These are phyloP conservation scores for Pythium guiyangense DNA, from an alignment of 352 stramenopile species.

Conservation along the genomic window DNA sequence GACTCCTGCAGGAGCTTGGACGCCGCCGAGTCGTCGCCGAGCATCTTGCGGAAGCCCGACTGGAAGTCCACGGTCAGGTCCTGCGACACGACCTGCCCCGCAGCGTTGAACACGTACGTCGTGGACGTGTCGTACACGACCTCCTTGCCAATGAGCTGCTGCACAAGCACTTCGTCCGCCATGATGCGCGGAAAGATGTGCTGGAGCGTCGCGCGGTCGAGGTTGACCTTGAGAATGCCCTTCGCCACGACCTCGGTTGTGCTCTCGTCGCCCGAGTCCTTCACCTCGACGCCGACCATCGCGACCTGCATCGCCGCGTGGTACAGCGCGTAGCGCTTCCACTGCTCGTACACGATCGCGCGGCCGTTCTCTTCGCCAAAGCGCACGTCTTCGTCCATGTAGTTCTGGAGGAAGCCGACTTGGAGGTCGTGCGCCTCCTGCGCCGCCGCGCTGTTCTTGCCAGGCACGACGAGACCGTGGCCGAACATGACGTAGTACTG, in stretches of 20 bases:
- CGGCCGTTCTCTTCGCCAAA: conserved; percentile 22
- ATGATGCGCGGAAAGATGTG: conserved; percentile 34
- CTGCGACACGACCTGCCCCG: conserved; percentile 12
- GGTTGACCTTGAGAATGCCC: conserved; percentile 10
- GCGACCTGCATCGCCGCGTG: conserved; percentile 16
- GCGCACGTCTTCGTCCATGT: conserved; percentile 33
- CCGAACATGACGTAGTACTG: conserved; percentile 19
- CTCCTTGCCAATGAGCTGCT: conserved; percentile 31
- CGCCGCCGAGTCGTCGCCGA: conserved; percentile 6
- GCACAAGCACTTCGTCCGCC: conserved; percentile 26
- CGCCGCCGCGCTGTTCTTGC: conserved; percentile 1
- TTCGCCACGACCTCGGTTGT: conserved; percentile 11
- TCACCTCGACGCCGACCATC: conserved; percentile 5
- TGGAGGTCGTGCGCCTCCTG: conserved; percentile 14
- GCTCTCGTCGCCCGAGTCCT: conserved; percentile 7
- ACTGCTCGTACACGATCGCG: conserved; percentile 17
- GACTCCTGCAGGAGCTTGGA: conserved; percentile 11
- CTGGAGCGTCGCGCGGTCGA: conserved; percentile 18
- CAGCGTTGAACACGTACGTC: conserved; percentile 26
- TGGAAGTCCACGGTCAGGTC: conserved; percentile 23
- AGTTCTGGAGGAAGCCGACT: conserved; percentile 30
- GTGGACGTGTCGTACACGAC: conserved; percentile 24
- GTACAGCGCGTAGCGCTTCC: conserved; percentile 17
- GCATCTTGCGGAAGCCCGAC: conserved; percentile 15
- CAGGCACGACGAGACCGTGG: conserved; percentile 9